Evolutionary conservation across 192 early-diverging fungal genomes (phyloP).

Genomic region (Coemansia sp.): DNA sequence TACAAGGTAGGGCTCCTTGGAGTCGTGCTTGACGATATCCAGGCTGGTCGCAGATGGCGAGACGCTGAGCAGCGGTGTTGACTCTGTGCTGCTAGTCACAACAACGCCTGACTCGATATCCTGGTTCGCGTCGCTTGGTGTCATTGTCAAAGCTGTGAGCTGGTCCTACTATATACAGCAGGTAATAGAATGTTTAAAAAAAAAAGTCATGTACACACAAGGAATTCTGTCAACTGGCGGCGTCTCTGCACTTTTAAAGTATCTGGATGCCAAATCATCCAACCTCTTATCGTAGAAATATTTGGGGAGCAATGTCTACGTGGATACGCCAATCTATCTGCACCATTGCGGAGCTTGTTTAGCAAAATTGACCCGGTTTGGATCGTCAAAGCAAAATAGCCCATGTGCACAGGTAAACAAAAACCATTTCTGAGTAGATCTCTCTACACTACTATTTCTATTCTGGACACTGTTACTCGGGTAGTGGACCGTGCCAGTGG

Average conservation of each 20-base stretch:
- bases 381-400: not conserved
- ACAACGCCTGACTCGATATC: not conserved
- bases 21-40: constrained; percentile 23
- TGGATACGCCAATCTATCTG: not conserved
- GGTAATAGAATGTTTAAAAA: not conserved
- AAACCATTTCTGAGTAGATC: not conserved
- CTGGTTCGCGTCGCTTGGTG: not conserved
- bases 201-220: not conserved
- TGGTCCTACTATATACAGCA: not conserved
- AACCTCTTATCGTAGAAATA: not conserved
- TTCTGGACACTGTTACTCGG: not conserved
- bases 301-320: not conserved
- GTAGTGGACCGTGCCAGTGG: not conserved
- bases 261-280: not conserved
- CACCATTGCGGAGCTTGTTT: not conserved
- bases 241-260: not conserved
- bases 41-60: constrained; percentile 33
- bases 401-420: not conserved
- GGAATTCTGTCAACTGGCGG: not conserved
- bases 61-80: constrained; percentile 33
- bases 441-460: not conserved
- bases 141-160: not conserved
- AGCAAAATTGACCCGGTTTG: not conserved
- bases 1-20: constrained; percentile 13
- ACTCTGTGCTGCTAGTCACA: constrained; percentile 5